A percentile compares a stretch with the other conserved stretches of the same genome.
Evolutionary conservation across 2,329 filamentous ascomycete genomes (phyloP).

Genomic region (Graphiopsis chlorocephala): DNA sequence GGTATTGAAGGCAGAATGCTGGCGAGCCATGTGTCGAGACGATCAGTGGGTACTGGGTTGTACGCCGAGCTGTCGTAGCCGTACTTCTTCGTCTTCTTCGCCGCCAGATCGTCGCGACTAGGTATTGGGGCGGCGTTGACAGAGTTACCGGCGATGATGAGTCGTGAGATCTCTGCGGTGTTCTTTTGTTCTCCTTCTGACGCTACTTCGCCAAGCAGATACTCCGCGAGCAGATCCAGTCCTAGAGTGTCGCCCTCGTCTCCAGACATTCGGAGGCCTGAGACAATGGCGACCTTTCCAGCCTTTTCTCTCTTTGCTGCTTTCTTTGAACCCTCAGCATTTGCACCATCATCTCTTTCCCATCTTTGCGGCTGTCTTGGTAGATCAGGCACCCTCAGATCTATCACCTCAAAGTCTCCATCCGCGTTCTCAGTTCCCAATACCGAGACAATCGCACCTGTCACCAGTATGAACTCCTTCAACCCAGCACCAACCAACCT

Average conservation of each 20-base stretch:
- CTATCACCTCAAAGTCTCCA: slow-evolving; percentile 89
- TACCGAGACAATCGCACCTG: slow-evolving; percentile 89
- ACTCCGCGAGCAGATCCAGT: slow-evolving; percentile 78
- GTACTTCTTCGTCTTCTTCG: slow-evolving; percentile 70
- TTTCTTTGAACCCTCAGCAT: slow-evolving; percentile 37
- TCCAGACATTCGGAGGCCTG: slow-evolving; percentile 80
- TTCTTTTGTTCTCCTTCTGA: slow-evolving; percentile 58
- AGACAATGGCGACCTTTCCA: slow-evolving; percentile 82
- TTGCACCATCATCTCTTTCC: slow-evolving; percentile 59
- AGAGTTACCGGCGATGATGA: slow-evolving; percentile 91
- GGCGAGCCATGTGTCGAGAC: slow-evolving; percentile 79
- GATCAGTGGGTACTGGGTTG: slow-evolving; percentile 78
- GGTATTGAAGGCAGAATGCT: slow-evolving; percentile 81
- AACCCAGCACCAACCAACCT: slow-evolving; percentile 71
- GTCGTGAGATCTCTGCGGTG: slow-evolving; percentile 69
- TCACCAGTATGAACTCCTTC: slow-evolving; percentile 71
- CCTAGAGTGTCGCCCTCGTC: slow-evolving; percentile 70
- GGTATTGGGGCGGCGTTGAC: slow-evolving; percentile 55
- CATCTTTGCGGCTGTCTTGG: slow-evolving; percentile 78
- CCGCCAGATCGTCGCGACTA: slow-evolving; percentile 45
- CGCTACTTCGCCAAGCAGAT: slow-evolving; percentile 77
- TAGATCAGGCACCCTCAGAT: slow-evolving; percentile 83
- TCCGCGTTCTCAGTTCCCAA: slow-evolving; percentile 90
- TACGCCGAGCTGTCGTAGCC: slow-evolving; percentile 89
- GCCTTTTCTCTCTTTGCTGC: slow-evolving; percentile 42